Evolutionary conservation across 768 basidiomycete genomes (phyloP), one percentile per base, ranked within the genome.

Genomic region (Omphalotus guepiniiformis): DNA sequence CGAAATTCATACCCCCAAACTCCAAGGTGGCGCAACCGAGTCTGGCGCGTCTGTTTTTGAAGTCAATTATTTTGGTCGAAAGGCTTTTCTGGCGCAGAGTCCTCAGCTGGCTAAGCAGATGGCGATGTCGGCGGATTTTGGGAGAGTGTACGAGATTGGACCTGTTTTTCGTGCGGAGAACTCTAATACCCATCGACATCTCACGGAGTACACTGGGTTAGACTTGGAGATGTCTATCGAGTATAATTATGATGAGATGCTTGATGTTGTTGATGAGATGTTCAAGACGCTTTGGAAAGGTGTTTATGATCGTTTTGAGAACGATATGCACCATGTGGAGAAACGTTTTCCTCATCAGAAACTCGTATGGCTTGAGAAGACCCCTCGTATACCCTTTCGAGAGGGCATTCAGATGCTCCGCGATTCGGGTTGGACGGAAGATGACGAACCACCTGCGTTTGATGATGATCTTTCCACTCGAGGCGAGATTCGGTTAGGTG

Each of bases 51-150:
- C 64, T 49, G 76, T 79, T 9, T 79, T 79, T 69, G 72, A 73
- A 57, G 76, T 79, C 13, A 59, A 64, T 18, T 79, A 79, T 62
- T 79, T 78, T 60, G 68, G 71, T 51, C 65, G 74, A 63, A 27
- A 39, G 19, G 76, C 74, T 6, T 79, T 73, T 65, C 62, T 79
- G 22, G 76, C 76, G 1, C 76, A 79, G 56, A 69, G 66, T 36
- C 76, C 76, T 26, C 76, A 79, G 55, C 63, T 78, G 35, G 70
- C 72, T 48, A 79, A 79, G 59, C 75, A 79, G 62, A 78, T 78
- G 75, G 69, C 67, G 56, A 76, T 78, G 45, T 67, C 75, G 13
- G 76, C 69, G 34, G 76, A 77, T 56, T 68, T 76, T 59, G 76
- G 76, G 54, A 57, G 71, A 23, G 75, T 78, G 8, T 78, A 71